Evolutionary conservation across 768 basidiomycete species (phyloP), one percentile per base, ranked within the genome.

Genomic region (Phallus indusiatus): DNA sequence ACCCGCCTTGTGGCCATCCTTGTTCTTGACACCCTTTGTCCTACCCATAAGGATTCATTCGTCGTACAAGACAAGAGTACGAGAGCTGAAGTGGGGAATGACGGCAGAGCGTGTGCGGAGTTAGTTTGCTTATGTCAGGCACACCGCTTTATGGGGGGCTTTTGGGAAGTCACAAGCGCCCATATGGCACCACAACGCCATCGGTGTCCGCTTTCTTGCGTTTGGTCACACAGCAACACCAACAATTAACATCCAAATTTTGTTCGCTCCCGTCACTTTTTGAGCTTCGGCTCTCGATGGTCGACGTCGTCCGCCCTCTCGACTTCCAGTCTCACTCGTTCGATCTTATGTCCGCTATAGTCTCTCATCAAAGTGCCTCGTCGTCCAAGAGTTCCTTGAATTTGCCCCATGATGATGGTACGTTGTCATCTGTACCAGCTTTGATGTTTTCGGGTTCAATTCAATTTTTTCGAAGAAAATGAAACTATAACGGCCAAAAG

Each of bases 401-500:
- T 71, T 69, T 69, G 60, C 80, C 75, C 57, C 85, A 88, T 68
- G 84, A 87, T 75, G 88, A 87, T 85, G 65, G 62, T 51, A 42
- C 7, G 54, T 51, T 42, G 21, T 34, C 20, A 48, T 18, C 42
- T 56, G 35, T 37, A 33, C 20, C 59, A 17, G 53, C 10, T 49
- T 28, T 47, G 9, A n/a, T 21, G 53, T 51, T 17, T 28, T n/a
- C 24, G 7, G 8, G 24, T 48, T 37, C 17, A 22, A 24, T 28
- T 20, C 46, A 20, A 53, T 20, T 35, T n/a, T 22, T 16, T 17
- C n/a, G 55, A 22, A 90, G 88, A 90, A 71, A 86, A 90, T 70
- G 70, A 77, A 64, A 90, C 88, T 17, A 81, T 90, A 65, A 90
- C 84, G 48, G 71, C 75, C 55, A 80, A 75, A 64, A 78, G 73